phyloP scores from a whole-genome alignment of 306 rosid species.

The Sindora glabra region DNA sequence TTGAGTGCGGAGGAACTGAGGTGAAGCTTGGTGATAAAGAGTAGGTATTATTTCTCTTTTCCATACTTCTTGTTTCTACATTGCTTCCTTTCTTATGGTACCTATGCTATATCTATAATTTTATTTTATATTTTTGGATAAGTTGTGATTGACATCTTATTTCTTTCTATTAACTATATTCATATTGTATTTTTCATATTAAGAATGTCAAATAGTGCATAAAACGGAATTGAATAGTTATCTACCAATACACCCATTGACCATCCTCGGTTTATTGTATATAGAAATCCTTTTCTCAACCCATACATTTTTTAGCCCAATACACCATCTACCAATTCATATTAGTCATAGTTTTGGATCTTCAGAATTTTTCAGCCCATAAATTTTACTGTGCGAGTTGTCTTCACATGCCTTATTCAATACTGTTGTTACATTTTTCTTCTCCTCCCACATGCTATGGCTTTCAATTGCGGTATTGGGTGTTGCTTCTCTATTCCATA shows the following conservation, averaged over 20 bases:
- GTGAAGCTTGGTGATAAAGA: constrained; percentile 53
- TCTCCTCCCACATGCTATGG: no score
- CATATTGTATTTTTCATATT: neutral
- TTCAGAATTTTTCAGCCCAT: no score
- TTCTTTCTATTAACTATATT: neutral
- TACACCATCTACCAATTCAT: no score
- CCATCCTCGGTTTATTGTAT: neutral
- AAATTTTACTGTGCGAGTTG: no score
- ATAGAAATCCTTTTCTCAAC: no score
- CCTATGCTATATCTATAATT: neutral
- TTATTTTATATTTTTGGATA: neutral
- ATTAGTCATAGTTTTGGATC: no score
- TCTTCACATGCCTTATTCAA: no score
- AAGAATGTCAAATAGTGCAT: neutral
- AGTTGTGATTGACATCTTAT: neutral
- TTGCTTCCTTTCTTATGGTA: neutral
- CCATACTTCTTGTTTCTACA: neutral
- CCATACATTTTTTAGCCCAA: no score
- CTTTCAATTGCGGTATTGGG: no score
- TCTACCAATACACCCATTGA: no score
- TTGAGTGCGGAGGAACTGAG: constrained; percentile 54
- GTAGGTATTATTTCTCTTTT: constrained; percentile 13
- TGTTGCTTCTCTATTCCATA: no score
- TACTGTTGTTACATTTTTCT: no score
- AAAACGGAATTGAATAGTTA: neutral